These are phyloP conservation scores for Sechiopsis laciniata DNA, from an alignment of 306 rosid genomes.

Conservation along the genomic window DNA sequence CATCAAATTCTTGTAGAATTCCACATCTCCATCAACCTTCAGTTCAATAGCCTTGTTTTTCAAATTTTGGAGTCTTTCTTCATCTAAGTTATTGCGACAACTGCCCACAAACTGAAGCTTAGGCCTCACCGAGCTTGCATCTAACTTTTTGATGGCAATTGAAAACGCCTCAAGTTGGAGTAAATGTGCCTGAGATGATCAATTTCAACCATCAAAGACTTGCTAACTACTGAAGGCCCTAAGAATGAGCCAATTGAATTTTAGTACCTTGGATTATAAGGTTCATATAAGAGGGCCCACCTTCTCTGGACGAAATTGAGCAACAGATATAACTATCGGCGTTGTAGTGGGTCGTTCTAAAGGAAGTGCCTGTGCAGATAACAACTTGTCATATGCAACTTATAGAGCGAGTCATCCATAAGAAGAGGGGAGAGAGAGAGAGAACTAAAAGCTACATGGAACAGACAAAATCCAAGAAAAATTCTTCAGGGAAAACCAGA, in stretches of 20 bases:
- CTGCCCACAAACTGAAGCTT: slow-evolving; percentile 90
- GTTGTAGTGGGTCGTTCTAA: slow-evolving; percentile 55
- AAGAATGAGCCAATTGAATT: slow-evolving; percentile 32
- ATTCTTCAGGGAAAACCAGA: slow-evolving; percentile 21
- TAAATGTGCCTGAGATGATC: slow-evolving; percentile 59
- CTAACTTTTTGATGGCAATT: slow-evolving; percentile 55
- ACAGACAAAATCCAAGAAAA: neutral
- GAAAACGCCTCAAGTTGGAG: slow-evolving; percentile 96
- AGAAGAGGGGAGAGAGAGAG: neutral
- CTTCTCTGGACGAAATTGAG: slow-evolving; percentile 98
- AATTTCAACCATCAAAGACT: slow-evolving; percentile 31
- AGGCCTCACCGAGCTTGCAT: slow-evolving; percentile 49
- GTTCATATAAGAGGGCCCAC: slow-evolving; percentile 49
- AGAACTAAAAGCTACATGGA: neutral
- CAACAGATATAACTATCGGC: slow-evolving; percentile 70
- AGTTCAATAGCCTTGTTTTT: slow-evolving; percentile 59
- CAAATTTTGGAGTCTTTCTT: slow-evolving; percentile 68
- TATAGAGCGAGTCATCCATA: neutral
- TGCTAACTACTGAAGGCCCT: slow-evolving; percentile 30
- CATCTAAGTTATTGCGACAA: slow-evolving; percentile 78
- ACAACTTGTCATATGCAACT: neutral
- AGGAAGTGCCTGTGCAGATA: slow-evolving; percentile 63
- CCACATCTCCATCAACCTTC: slow-evolving; percentile 59
- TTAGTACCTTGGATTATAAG: slow-evolving; percentile 45
- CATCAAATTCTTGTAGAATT: slow-evolving; percentile 65